Evolutionary conservation across 192 early-diverging fungal species (phyloP), one percentile per base, ranked within the genome.

Genomic region (Entrophospora sp.): DNA sequence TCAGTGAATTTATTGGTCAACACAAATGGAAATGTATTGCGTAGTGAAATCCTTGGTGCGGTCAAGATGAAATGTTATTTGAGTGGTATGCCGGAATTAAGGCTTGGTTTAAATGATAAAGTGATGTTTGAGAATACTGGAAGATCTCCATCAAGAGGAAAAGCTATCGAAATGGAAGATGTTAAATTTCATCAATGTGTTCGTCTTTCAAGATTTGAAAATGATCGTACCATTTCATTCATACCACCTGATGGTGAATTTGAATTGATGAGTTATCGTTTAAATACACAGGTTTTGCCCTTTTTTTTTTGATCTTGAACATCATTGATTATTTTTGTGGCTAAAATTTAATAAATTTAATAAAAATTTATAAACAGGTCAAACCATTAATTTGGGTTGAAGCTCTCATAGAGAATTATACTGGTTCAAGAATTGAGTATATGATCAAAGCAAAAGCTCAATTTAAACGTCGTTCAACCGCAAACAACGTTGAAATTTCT

Each of bases 371-470:
- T 53, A 40, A 31, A 51, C 34, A 66, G 64, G 73, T 89, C 55
- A 93, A 91, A 69, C 91, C 91, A 37, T 77, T 93, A 30, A 86
- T 93, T 58, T 88, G 86, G 86, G 89, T 89, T 51, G 91, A 93
- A 70, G 85, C 89, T 13, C 75, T 89, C 12, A 82, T 91, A 28
- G 89, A 92, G 72, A 91, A 81, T 57, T 92, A 97, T 74, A 85
- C 90, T 42, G 93, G 93, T 24, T 89, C 91, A 24, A 83, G 97
- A 44, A 86, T 97, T 61, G 97, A 99, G 75, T 96, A 90, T 71
- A 87, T 96, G 86, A 85, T 98, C 75, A 88, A 97, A 84, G 97
- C 94, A 42, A 94, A 86, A 70, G 94, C 90, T 20, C 95, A 97
- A 76, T 99, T 99, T 75, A 99, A 99, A 81, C 88, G 91, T 58